Conservation (phyloP, 202 grass and related monocot species). For the Hordeum pubiflorum region DNA sequence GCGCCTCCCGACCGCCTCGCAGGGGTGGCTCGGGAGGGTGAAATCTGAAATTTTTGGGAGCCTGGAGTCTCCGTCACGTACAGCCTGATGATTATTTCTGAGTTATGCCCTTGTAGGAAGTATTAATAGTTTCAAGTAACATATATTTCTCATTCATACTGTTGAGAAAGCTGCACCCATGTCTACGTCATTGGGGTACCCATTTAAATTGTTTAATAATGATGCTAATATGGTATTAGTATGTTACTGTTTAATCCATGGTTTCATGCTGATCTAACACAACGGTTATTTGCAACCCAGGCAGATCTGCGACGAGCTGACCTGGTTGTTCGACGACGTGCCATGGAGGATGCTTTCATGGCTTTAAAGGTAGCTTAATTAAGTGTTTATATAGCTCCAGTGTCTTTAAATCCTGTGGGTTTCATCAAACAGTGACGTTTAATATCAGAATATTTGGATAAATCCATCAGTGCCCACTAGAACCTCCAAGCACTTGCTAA, state of each 20-base stretch:
- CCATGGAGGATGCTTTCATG: conserved; percentile 97
- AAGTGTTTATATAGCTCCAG: neutral
- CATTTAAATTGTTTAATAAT: neutral
- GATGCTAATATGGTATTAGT: neutral
- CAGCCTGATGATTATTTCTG: too few relatives aligned
- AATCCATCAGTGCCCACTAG: neutral
- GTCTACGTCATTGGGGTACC: neutral
- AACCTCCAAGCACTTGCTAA: neutral
- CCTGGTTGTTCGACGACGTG: conserved; percentile 67
- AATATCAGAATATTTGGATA: neutral
- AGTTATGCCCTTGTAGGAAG: neutral
- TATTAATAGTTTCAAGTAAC: neutral
- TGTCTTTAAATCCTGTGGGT: neutral
- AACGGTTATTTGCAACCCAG: conserved; percentile 35
- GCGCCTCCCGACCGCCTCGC: too few relatives aligned
- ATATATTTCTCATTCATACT: neutral
- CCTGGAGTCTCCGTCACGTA: too few relatives aligned
- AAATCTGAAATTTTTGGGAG: too few relatives aligned
- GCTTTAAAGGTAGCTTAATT: conserved; percentile 68
- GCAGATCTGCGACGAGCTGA: conserved; percentile 88
- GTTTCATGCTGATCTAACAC: conserved; percentile 19
- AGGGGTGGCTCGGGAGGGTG: too few relatives aligned
- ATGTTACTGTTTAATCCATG: neutral
- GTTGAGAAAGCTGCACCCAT: neutral
- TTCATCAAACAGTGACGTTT: neutral